Percentiles rank a stretch among this genome's conserved stretches.
Conservation (phyloP, 192 early-diverging fungal species). For the Coemansia sp. region DNA sequence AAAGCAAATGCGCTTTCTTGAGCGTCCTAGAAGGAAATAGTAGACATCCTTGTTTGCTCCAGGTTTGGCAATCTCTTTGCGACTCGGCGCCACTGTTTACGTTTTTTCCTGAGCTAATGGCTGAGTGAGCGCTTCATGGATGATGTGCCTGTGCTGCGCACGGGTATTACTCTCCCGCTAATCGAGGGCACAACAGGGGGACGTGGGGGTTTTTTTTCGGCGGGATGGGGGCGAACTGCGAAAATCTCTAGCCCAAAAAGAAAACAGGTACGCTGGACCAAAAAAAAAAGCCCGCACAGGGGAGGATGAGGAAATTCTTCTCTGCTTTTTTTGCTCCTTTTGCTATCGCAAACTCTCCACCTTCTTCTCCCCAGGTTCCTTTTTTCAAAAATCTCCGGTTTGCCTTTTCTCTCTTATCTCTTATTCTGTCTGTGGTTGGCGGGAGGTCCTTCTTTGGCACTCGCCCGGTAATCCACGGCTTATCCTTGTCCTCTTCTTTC, state of each 20-base stretch:
- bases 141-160: background rate
- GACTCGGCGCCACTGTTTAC: conserved; percentile 4
- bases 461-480: conserved; percentile 3
- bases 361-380: background rate
- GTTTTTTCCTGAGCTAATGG: background rate
- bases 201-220: background rate
- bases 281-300: background rate
- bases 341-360: background rate
- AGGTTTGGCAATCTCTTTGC: background rate
- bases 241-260: background rate
- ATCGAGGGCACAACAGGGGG: background rate
- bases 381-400: background rate
- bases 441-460: background rate
- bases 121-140: background rate
- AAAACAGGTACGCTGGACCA: background rate
- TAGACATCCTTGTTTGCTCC: background rate
- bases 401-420: background rate
- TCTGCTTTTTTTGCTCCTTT: background rate
- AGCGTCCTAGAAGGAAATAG: background rate
- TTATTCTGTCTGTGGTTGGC: background rate
- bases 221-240: background rate
- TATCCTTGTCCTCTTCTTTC: background rate
- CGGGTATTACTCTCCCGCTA: background rate
- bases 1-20: background rate
- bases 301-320: background rate